Base-by-base conservation (phyloP, 2,329 filamentous ascomycete genomes). In the Aspergillus intermedius region DNA sequence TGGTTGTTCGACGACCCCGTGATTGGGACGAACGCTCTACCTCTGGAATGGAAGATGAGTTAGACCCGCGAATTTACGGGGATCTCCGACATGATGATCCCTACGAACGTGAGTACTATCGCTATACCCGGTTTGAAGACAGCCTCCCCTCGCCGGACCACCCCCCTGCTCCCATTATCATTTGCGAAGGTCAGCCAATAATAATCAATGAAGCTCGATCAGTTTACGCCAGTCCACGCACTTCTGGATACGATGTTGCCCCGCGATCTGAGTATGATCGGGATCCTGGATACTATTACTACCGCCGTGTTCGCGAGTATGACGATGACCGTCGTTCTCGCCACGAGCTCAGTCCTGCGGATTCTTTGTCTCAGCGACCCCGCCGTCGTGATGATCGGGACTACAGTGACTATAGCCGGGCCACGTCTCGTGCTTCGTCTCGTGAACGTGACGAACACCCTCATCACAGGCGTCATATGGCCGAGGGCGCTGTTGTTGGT, bases 241-340 rank as follows among this genome's bases (percentile, higher is more conserved):
- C 83, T 57, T 76, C 77, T 22, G 75, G 79, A 37, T 83, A 80
- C 54, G 79, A 83, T 50, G 68, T 83, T 47, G 72, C 83, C 50
- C 79, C 81, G 56, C 79, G 78, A 34, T 72, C 79, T 21, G 79
- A 83, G 53, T 66, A 74, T 21, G 67, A 72, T n/a, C 64, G 76
- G 49, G 79, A 82, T 34, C 77, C 81, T 50, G 82, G 83, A 60
- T 83, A 81, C 59, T 82, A 82, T 60, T 82, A 82, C 60, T 77
- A 82, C 56, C 76, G 79, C 48, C 71, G 75, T 39, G 68, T 77
- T 40, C 74, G 77, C 47, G 77, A 82, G 59, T 71, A 78, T 37
- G 77, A 80, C 49, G 72, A 76, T 23, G 73, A 76, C 48, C 72
- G 73, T 48, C 65, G 67, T 52, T 59, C 65, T 49, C 64, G 73